These are phyloP conservation scores for Colletotrichum sp. DNA, from an alignment of 2,329 filamentous ascomycete species.

Conservation along the genomic window DNA sequence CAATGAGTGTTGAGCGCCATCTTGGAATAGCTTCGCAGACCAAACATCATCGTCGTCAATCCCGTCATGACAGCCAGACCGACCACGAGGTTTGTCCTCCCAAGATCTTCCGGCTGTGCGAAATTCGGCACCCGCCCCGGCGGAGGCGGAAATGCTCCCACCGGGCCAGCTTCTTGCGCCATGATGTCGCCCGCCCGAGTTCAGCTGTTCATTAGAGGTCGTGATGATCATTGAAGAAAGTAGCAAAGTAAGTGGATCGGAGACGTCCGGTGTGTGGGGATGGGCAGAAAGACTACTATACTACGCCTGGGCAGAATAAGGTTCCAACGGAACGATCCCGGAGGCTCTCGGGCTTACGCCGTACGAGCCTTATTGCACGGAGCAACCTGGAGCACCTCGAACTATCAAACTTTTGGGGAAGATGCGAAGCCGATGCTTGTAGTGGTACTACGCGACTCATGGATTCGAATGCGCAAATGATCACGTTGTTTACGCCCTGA, in stretches of 20 bases:
- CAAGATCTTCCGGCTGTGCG: conserved; percentile 7
- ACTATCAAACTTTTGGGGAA: not conserved
- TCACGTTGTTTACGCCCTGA: not conserved
- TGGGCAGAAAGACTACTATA: not conserved
- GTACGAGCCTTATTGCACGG: not conserved
- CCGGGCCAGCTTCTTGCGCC: not conserved
- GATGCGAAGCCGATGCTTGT: not conserved
- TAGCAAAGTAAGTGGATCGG: accelerated
- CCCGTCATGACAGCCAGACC: not conserved
- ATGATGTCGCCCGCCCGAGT: not conserved
- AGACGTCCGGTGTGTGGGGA: no score
- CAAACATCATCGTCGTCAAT: not conserved
- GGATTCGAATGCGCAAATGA: not conserved
- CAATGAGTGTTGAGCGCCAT: not conserved
- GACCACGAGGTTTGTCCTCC: not conserved
- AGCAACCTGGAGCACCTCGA: not conserved
- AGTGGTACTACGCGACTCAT: not conserved
- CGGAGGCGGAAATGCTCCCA: conserved; percentile 18
- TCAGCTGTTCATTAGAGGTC: not conserved
- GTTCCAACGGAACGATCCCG: not conserved
- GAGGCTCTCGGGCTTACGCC: not conserved
- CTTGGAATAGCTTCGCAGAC: not conserved
- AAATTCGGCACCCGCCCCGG: conserved; percentile 22
- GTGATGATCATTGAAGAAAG: not conserved
- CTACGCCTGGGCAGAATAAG: not conserved